Conservation (phyloP, 1,284 basidiomycete genomes). For the Ceratobasidium sp. region DNA sequence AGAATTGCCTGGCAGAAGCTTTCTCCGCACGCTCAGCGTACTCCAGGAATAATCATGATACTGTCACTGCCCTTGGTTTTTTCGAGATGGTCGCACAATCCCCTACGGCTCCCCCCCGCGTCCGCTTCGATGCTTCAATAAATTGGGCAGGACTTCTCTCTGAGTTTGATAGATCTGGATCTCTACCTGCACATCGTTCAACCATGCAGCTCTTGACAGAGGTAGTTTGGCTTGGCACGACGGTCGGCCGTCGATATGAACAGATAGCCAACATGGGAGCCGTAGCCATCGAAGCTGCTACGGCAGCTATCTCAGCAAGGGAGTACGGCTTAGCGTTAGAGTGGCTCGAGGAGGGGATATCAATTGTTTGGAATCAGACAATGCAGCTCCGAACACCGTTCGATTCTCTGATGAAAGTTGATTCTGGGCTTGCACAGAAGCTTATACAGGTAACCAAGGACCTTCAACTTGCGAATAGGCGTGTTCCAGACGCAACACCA, state of each 20-base stretch:
- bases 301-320: not conserved
- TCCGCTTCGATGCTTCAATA: not conserved
- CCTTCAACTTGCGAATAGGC: not conserved
- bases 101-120: not conserved
- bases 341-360: slow-evolving; percentile 53
- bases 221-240: not conserved
- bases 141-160: not conserved
- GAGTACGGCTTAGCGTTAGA: slow-evolving; percentile 50
- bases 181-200: not conserved
- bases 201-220: not conserved
- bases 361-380: slow-evolving; percentile 55
- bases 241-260: slow-evolving; percentile 3
- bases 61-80: not conserved
- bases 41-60: too few relatives aligned
- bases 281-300: slow-evolving; percentile 4
- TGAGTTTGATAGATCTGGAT: not conserved
- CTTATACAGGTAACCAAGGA: not conserved
- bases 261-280: not conserved
- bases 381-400: not conserved
- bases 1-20: too few relatives aligned
- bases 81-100: not conserved
- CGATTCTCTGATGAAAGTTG: not conserved
- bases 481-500: too few relatives aligned
- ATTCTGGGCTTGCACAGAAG: not conserved
- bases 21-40: too few relatives aligned